Percentiles rank a stretch among this genome's conserved stretches.
These are phyloP conservation scores for Chaetomidium leptoderma DNA, from an alignment of 495 filamentous ascomycete species.

Conservation along the genomic window DNA sequence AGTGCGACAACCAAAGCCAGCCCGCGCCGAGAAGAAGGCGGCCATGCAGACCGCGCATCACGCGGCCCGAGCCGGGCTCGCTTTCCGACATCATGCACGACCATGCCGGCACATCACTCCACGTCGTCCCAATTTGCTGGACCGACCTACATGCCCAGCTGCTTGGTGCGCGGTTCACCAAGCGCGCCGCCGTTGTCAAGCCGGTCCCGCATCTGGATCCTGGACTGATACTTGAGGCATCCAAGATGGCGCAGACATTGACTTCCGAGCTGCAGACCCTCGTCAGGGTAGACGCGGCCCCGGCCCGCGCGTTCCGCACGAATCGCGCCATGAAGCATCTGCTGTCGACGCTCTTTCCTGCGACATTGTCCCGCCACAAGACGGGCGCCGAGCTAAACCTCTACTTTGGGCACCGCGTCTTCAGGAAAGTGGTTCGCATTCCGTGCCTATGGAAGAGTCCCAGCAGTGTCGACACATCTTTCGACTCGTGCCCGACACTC, in stretches of 20 bases:
- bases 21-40: conserved; percentile 3
- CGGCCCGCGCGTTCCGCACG: conserved; percentile 20
- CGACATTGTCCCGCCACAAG: conserved; percentile 24
- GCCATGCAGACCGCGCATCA: conserved; percentile 19
- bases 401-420: conserved; percentile 34
- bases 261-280: conserved; percentile 33
- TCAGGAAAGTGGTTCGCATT: conserved; percentile 30
- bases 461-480: conserved; percentile 25
- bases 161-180: conserved; percentile 38
- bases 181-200: conserved; percentile 29
- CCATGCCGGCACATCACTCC: conserved; percentile 38
- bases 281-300: conserved; percentile 17
- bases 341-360: conserved; percentile 36
- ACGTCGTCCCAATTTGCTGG: conserved; percentile 43
- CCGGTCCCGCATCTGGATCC: conserved; percentile 30
- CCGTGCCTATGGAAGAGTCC: conserved; percentile 37
- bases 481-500: conserved; percentile 36
- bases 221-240: conserved; percentile 24
- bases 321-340: conserved; percentile 33
- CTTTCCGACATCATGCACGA: conserved; percentile 47
- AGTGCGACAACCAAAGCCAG: neutral
- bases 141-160: conserved; percentile 41
- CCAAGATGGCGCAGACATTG: conserved; percentile 27
- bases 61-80: conserved; percentile 39
- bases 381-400: conserved; percentile 32